These are phyloP conservation scores for Aurantiochytrium sp. DNA, from an alignment of 108 stramenopile genomes.

Conservation along the genomic window DNA sequence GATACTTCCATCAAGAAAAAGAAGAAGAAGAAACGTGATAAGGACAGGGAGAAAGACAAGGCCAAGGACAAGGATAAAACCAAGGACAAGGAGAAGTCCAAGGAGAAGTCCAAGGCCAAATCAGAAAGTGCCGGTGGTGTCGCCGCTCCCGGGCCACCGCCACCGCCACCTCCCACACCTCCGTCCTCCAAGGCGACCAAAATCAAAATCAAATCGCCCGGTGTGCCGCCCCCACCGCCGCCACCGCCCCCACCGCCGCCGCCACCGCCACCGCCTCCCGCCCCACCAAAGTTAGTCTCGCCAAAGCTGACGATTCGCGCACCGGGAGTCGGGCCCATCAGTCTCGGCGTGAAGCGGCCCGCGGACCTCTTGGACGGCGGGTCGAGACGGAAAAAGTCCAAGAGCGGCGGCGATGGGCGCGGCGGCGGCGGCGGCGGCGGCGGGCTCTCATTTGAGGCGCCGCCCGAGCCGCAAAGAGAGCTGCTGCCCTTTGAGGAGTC, in stretches of 20 bases:
- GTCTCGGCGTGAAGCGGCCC: background rate
- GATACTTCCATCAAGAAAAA: background rate
- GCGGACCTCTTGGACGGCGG: background rate
- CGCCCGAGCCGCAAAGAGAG: background rate
- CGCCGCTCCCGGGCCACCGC: no score
- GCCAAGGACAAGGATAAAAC: background rate
- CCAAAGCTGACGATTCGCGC: background rate
- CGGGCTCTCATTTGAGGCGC: background rate
- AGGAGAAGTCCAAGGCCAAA: background rate
- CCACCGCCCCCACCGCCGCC: background rate
- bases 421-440: background rate
- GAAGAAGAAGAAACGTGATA: background rate
- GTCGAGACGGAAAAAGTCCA: background rate
- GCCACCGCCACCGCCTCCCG: background rate
- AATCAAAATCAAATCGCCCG: no score
- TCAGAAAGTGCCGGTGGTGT: background rate
- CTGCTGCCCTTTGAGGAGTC: background rate
- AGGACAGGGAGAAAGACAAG: background rate
- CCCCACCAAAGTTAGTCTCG: background rate
- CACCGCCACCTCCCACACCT: background rate
- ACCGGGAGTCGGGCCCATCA: background rate
- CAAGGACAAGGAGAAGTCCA: background rate
- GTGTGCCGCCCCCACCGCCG: background rate
- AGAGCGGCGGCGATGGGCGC: background rate
- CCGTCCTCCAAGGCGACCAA: background rate